Base-by-base conservation (phyloP, 2,329 filamentous ascomycete species). In the Graphium sp. region DNA sequence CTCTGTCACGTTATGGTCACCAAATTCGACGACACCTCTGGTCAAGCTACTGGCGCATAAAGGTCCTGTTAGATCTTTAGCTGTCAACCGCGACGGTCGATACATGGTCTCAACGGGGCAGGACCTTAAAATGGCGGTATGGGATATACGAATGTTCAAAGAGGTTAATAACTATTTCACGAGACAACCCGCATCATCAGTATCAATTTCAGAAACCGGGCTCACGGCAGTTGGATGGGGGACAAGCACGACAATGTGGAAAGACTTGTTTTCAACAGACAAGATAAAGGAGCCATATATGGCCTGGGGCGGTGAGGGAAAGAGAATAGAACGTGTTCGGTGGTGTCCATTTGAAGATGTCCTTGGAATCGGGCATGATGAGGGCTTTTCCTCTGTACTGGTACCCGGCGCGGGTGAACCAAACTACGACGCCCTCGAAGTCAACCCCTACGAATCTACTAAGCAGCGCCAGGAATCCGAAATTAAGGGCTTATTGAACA, bases 311-410 rank as follows among this genome's bases (percentile, higher is more conserved):
- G 82, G 82, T 27, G 81, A 93, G 35, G 85, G 84, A 13, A 70
- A 77, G 36, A 66, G 65, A 31, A 72, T 93, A 17, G 82, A 92
- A 51, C 71, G 78, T 22, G 70, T 93, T 2, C 66, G 68, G 35
- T 98, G 87, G 81, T 98, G 89, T 47, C 89, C 89, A 0, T 93
- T 80, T 37, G 89, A 98, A 49, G 89, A 98, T 58, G 60, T 94
- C 1, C 67, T 98, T 2, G 89, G 87, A 10, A 66, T 93, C 15
- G 69, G 76, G 3, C 87, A 95, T 56, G 67, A 80, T 45, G 60
- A 74, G 34, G 89, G 89, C 10, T 95, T 95, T 56, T 80, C 78
- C 11, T 89, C 78, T 32, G 71, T 94, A 45, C 71, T 98, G 40
- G 73, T 95, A 2, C 89, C 89, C 6, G 89, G 89, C 26, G 80